A percentile compares a stretch with the other conserved stretches of the same genome.
These are phyloP conservation scores for Lojkania enalia DNA, from an alignment of 2,329 filamentous ascomycete genomes.

Conservation along the genomic window DNA sequence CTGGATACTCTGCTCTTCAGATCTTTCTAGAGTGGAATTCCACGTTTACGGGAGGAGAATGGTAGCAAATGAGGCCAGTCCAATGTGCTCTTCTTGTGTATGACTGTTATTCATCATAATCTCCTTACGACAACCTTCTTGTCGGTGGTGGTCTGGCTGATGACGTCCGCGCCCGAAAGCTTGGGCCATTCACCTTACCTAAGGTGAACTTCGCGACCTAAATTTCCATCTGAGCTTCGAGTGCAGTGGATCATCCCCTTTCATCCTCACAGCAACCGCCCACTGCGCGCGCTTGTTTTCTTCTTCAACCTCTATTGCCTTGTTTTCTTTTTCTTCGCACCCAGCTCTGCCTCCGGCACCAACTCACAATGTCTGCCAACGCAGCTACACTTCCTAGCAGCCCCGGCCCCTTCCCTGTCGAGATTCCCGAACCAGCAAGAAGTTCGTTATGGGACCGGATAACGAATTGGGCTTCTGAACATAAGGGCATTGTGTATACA, in stretches of 20 bases:
- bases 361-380: constrained; percentile 38
- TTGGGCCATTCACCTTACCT: constrained; percentile 16
- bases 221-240: constrained; percentile 22
- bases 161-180: constrained; percentile 14
- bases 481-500: constrained; percentile 94
- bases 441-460: constrained; percentile 86
- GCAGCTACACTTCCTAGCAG: constrained; percentile 31
- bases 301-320: constrained; percentile 1
- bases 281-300: constrained; percentile 20
- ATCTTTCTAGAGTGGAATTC: too few relatives aligned
- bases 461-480: constrained; percentile 89
- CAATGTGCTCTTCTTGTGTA: too few relatives aligned
- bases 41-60: too few relatives aligned
- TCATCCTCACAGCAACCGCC: constrained; percentile 16
- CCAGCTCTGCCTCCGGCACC: constrained; percentile 1
- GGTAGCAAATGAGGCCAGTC: too few relatives aligned
- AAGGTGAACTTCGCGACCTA: constrained; percentile 15
- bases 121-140: too few relatives aligned
- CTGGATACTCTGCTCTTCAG: too few relatives aligned
- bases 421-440: constrained; percentile 52
- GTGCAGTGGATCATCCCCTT: constrained; percentile 11
- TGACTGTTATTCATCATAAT: too few relatives aligned
- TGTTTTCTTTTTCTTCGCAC: constrained; percentile 7
- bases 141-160: constrained; percentile 1
- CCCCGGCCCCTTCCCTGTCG: constrained; percentile 42